Evolutionary conservation across 2,329 filamentous ascomycete species (phyloP).

Genomic region (Hirsutella thompsonii): DNA sequence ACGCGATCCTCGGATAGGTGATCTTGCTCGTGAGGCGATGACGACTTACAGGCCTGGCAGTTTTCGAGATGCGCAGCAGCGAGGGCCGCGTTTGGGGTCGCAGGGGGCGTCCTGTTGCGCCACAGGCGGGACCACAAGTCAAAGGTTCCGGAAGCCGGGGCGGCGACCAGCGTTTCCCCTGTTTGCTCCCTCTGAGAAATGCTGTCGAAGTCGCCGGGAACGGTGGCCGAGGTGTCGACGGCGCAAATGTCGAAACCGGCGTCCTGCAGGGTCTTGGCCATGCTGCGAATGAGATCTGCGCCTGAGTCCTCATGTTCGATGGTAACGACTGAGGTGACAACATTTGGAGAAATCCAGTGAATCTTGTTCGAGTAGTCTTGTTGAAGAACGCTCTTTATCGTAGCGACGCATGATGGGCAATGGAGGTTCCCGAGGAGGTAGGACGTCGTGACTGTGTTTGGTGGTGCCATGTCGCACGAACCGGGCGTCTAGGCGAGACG

Average conservation of each 20-base stretch:
- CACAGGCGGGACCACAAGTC: slow-evolving; percentile 20
- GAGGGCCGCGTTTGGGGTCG: slow-evolving; percentile 10
- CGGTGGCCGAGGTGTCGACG: slow-evolving; percentile 24
- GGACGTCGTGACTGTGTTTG: slow-evolving; percentile 35
- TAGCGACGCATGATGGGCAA: slow-evolving; percentile 60
- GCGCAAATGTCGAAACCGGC: slow-evolving; percentile 47
- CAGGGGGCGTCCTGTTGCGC: slow-evolving; percentile 12
- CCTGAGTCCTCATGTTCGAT: slow-evolving; percentile 36
- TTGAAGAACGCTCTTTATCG: slow-evolving; percentile 47
- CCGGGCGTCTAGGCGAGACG: background rate
- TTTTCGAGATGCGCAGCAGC: slow-evolving; percentile 22
- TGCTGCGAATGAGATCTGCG: slow-evolving; percentile 27
- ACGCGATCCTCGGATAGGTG: slow-evolving; percentile 2
- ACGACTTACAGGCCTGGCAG: slow-evolving; percentile 21
- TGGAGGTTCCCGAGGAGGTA: slow-evolving; percentile 65
- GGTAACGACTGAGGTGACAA: slow-evolving; percentile 58
- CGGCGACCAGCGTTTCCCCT: slow-evolving; percentile 6
- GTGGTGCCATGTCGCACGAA: slow-evolving; percentile 12
- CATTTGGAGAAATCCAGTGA: slow-evolving; percentile 53
- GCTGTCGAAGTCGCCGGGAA: slow-evolving; percentile 15
- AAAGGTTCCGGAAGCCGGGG: slow-evolving; percentile 9
- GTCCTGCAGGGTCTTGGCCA: slow-evolving; percentile 35
- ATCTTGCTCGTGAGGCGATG: slow-evolving; percentile 6
- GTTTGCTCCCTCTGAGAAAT: slow-evolving; percentile 5
- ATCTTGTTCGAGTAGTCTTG: slow-evolving; percentile 30